Base-by-base conservation (phyloP, 2,329 filamentous ascomycete genomes). In the Colletotrichum liriopes region DNA sequence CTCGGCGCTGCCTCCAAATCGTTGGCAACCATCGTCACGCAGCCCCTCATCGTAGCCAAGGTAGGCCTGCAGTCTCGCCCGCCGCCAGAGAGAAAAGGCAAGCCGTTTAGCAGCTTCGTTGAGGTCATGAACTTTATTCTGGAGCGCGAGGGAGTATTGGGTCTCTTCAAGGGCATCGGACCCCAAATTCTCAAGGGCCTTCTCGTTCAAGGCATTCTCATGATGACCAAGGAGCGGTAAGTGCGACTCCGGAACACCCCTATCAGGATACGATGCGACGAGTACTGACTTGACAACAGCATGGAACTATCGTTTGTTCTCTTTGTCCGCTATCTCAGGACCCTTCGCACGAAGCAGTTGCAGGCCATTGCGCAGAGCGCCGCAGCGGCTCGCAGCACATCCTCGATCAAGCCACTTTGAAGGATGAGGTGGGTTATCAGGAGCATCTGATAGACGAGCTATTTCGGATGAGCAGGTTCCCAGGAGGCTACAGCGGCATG, bases 161-260 rank as follows among this genome's bases (percentile, higher is more conserved):
- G 93, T n/a, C 87, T 99, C 1, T 99, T 98, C 87, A 99, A 99
- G 85, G 96, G 96, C 52, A 98, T 99, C 76, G 95, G 91, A 0
- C 96, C 96, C 3, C 96, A 99, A 82, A 93, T 99, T 63, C 83
- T 95, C 71, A 99, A 99, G 84, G 96, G 96, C 1, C 84, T 99
- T 64, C 81, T 99, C 60, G 96, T 99, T 2, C 96, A 99, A 80
- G 96, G 96, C 61, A 91, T 99, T 67, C 86, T 99, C 49, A 99
- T 99, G 96, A 99, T 98, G 95, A 96, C 95, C 59, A 99, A 99
- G 85, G 96, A 99, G 84, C 90, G 95, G 93, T 95, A 87, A 76
- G 87, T 78, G 9, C 4, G 60, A 32, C 1, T 43, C 4, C 14
- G 63, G 39, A 62, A 51, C 11, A 9, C 41, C 16, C 7, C 20